Evolutionary conservation across 2,329 filamentous ascomycete species (phyloP).

Genomic region (Cordyceps farinosa): DNA sequence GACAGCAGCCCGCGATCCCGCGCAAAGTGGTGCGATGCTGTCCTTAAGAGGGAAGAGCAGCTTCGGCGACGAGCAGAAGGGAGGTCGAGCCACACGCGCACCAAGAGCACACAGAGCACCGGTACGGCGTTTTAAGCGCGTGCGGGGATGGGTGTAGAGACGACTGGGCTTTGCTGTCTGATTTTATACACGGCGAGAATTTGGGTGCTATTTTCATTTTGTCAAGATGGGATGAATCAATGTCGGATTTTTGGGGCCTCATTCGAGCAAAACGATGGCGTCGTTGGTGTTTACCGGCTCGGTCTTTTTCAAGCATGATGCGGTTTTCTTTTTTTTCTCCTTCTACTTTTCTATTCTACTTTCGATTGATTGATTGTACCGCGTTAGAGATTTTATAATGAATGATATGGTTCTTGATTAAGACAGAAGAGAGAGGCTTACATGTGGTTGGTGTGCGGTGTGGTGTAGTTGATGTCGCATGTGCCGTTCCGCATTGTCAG

Average conservation of each 20-base stretch:
- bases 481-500: background rate
- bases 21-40: constrained; percentile 64
- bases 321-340: constrained; percentile 9
- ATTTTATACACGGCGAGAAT: constrained; percentile 17
- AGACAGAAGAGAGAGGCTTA: background rate
- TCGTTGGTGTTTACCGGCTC: constrained; percentile 22
- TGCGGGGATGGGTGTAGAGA: background rate
- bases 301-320: constrained; percentile 12
- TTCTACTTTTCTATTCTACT: background rate
- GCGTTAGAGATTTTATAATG: constrained; percentile 16
- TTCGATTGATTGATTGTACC: constrained; percentile 19
- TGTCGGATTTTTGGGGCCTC: constrained; percentile 10
- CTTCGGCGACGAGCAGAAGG: constrained; percentile 53
- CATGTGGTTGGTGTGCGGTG: background rate
- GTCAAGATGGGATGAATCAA: constrained; percentile 17
- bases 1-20: constrained; percentile 39
- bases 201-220: constrained; percentile 21
- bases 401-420: constrained; percentile 10
- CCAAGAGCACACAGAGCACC: constrained; percentile 45
- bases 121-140: constrained; percentile 26
- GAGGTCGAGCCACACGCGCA: constrained; percentile 47
- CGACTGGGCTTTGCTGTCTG: constrained; percentile 9
- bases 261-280: constrained; percentile 16
- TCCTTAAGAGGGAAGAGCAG: constrained; percentile 61
- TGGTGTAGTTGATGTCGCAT: background rate